Base-by-base conservation (phyloP, 306 rosid genomes). In the Mimosa bimucronata region DNA sequence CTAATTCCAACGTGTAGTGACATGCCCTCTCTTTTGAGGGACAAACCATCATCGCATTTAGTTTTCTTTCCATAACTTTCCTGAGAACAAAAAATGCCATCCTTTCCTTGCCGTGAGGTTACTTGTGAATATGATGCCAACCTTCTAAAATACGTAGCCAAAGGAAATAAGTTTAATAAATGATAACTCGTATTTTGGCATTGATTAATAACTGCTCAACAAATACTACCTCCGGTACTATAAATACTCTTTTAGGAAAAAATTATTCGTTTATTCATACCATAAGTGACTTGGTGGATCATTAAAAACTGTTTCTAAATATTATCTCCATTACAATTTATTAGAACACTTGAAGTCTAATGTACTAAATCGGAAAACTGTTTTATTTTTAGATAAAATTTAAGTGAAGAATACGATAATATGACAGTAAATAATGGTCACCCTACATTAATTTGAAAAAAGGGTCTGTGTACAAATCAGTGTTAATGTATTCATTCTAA, bases 31-130 rank as follows among this genome's bases (percentile, higher is more conserved):
- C 28, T 38, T 25, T 70, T 23, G 8, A 13, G 4, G 38, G 28
- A 21, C 9, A 48, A 25, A 70, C 12, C 13, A 44, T 26, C 58
- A 70, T 23, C 64, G n/a, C n/a, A n/a, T 52, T 45, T 45, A 70
- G 15, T 44, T 45, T 70, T 18, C 57, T 70, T 70, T 70, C 13
- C 8, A 14, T 26, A 15, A 28, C 75, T 44, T 25, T 13, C 57
- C 38, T 18, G 25, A 58, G 16, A 41, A 41, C 10, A 6, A 29
- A 70, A 42, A 70, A 13, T 41, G 16, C 23, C 28, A 42, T 70
- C 16, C 73, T 40, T 68, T 70, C 18, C 73, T 40, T 68, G 73
- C 73, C 10, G 53, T 68, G 73, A 38, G 52, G 11, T n/a, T 40
- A 14, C 44, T 11, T 21, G 0, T 21, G 19, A 55, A n/a, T n/a